Conservation (phyloP, 2,329 filamentous ascomycete species). For the Chrysoporthe deuterocubensis region DNA sequence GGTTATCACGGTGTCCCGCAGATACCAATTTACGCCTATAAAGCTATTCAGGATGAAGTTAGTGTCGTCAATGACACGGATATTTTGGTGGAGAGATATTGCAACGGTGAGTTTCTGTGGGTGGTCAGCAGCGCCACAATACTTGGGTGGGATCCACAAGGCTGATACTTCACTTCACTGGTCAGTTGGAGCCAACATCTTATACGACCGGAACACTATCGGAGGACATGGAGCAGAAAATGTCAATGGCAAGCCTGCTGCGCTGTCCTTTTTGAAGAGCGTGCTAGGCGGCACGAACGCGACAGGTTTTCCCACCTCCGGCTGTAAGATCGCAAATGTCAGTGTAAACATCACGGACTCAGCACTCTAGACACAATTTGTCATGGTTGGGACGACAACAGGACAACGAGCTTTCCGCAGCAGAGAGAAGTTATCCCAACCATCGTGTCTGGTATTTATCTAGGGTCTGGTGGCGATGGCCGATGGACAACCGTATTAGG, state of each 20-base stretch:
- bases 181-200: slow-evolving; percentile 42
- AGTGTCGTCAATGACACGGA: slow-evolving; percentile 49
- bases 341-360: slow-evolving; percentile 21
- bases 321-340: slow-evolving; percentile 13
- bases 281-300: slow-evolving; percentile 20
- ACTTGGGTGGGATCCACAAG: no score
- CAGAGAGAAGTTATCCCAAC: background rate
- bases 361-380: background rate
- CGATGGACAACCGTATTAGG: background rate
- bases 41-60: slow-evolving; percentile 51
- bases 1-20: slow-evolving; percentile 45
- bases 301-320: slow-evolving; percentile 15
- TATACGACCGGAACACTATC: slow-evolving; percentile 48
- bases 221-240: slow-evolving; percentile 45
- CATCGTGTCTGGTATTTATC: background rate
- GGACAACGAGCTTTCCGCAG: background rate
- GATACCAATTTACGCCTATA: slow-evolving; percentile 56
- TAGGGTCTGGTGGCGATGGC: background rate
- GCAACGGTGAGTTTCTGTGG: slow-evolving; percentile 32
- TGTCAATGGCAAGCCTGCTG: slow-evolving; percentile 19
- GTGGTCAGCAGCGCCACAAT: background rate
- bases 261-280: slow-evolving; percentile 17
- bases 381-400: background rate
- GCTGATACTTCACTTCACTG: background rate
- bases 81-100: slow-evolving; percentile 46